Conservation (phyloP, 108 stramenopile species). For the Cyclostephanos invisitatus region DNA sequence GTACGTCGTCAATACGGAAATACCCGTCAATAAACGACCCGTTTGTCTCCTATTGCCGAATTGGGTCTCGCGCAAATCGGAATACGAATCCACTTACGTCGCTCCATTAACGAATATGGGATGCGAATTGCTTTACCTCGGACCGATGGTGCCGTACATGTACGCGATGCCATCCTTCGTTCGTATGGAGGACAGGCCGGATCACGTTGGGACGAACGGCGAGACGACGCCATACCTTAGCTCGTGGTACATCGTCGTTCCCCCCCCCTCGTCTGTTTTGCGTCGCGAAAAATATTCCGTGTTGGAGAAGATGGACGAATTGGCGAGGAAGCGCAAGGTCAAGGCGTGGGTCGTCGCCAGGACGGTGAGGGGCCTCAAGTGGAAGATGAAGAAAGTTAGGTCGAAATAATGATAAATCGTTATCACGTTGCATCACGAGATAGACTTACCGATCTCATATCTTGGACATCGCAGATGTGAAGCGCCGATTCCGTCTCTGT, state of each 20-base stretch:
- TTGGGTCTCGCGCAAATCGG: too few species aligned
- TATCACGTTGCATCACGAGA: not conserved
- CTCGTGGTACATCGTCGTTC: slow-evolving; percentile 39
- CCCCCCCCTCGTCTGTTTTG: not conserved
- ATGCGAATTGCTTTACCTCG: slow-evolving; percentile 16
- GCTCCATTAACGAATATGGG: slow-evolving; percentile 25
- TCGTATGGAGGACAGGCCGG: not conserved
- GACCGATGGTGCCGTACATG: slow-evolving; percentile 22
- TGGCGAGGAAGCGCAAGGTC: not conserved
- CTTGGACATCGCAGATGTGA: too few species aligned
- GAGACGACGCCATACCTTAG: slow-evolving; percentile 40
- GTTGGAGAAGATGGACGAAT: not conserved
- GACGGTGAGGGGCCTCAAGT: not conserved
- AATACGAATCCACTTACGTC: slow-evolving; percentile 27
- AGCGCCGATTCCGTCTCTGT: too few species aligned
- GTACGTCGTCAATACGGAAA: slow-evolving; percentile 2
- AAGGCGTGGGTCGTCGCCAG: not conserved
- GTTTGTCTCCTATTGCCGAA: slow-evolving; percentile 44
- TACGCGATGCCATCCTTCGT: slow-evolving; percentile 32
- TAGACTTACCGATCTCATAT: too few species aligned
- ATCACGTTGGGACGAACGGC: slow-evolving; percentile 19
- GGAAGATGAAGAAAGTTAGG: not conserved
- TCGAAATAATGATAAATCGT: too few species aligned
- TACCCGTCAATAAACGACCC: slow-evolving; percentile 10
- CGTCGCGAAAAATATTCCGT: not conserved